Evolutionary conservation across 192 early-diverging fungal genomes (phyloP), one percentile per base, ranked within the genome.

Genomic region (Coemansia sp.): DNA sequence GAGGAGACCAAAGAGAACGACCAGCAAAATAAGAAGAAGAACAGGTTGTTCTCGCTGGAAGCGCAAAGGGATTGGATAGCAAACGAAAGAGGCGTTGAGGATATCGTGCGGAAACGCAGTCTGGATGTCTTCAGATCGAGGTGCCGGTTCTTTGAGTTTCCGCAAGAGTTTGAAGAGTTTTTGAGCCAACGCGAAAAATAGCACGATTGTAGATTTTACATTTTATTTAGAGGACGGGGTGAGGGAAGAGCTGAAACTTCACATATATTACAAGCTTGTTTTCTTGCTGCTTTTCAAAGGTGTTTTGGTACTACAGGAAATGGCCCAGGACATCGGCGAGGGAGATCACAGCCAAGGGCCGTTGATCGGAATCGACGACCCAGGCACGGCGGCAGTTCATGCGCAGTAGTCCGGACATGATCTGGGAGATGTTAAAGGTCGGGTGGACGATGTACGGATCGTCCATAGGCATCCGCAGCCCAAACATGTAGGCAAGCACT

Each of bases 31-130:
- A 15, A 33, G 15, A 57, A 46, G 12, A 15, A 33, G 21, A 23
- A 14, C 0, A 16, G 0, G 35, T 30, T 46, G 41, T 68, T 83
- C 38, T 57, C 62, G 60, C 48, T 75, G 12, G 57, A 64, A 72
- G 39, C 67, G 46, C 85, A 93, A 87, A 80, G 89, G 30, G 86
- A 87, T 65, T 89, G 89, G 77, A 78, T 92, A 38, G 68, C 76
- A 24, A 91, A 88, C 49, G 92, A 93, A 68, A 77, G 72, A 12
- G 77, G 78, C 10, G 90, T 93, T 0, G 92, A 93, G 64, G 86
- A 87, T 23, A 92, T 92, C 76, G 88, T 93, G 4, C 81, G 88
- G 18, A 84, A 82, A 36, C 88, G 90, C 33, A 87, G 86, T 30
- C 60, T 92, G 49, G 85, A 86, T 69, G 88, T 91, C 20, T 90